Percentiles rank a stretch among this genome's conserved stretches.
These are phyloP conservation scores for Plasmodium gaboni DNA, from an alignment of 169 alveolate genomes.

Conservation along the genomic window DNA sequence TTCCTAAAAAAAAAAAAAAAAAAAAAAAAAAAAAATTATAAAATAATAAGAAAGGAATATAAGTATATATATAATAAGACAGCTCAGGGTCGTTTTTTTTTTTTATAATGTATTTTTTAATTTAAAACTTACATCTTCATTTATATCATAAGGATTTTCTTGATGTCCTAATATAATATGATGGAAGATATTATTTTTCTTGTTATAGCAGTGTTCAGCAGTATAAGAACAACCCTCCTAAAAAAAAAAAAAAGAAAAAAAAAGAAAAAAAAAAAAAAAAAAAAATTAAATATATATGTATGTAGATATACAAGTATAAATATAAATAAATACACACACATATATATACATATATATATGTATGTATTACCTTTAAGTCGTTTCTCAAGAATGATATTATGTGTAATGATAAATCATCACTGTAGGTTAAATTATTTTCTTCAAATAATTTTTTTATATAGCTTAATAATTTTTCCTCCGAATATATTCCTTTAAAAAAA, in stretches of 20 bases:
- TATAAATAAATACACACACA: not conserved
- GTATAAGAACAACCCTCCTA: conserved; percentile 68
- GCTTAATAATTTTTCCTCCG: conserved; percentile 31
- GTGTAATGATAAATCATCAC: conserved; percentile 16
- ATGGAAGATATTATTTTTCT: not conserved
- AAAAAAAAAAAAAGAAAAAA: not conserved
- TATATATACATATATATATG: not conserved
- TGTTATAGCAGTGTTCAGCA: conserved; percentile 15
- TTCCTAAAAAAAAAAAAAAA: conserved; percentile 6
- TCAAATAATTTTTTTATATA: conserved; percentile 21
- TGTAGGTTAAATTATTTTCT: conserved; percentile 6
- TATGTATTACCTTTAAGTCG: conserved; percentile 10
- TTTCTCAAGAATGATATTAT: conserved; percentile 54
- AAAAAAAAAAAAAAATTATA: conserved; percentile 4
- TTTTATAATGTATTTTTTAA: not conserved
- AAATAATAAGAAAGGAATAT: too few relatives aligned
- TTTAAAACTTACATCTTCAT: conserved; percentile 7
- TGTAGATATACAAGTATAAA: too few relatives aligned
- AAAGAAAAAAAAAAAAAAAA: not conserved
- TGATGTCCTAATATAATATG: conserved; percentile 8
- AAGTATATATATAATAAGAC: too few relatives aligned
- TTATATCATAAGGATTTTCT: conserved; percentile 10
- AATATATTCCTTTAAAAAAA: conserved; percentile 26
- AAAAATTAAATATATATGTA: not conserved
- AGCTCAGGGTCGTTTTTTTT: not conserved